Evolutionary conservation across 306 rosid species (phyloP).

Genomic region (Parietaria judaica): DNA sequence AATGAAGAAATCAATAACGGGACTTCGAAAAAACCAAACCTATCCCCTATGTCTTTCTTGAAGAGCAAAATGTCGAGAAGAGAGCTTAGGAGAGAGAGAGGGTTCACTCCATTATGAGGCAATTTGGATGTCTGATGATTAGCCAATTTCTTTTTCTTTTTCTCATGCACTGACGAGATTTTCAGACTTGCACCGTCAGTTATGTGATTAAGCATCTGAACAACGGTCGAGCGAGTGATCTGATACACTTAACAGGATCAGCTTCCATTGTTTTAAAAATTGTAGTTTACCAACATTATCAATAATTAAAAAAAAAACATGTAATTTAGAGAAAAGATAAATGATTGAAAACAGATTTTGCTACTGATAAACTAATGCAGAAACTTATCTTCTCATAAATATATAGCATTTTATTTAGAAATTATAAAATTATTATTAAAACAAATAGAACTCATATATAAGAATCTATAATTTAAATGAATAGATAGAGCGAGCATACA

Average conservation of each 20-base stretch:
- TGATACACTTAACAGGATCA: slow-evolving; percentile 30
- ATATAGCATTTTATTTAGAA: too few relatives aligned
- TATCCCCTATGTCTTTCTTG: slow-evolving; percentile 61
- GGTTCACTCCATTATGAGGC: slow-evolving; percentile 31
- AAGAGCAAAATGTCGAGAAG: slow-evolving; percentile 72
- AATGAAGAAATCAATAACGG: too few relatives aligned
- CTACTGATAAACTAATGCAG: too few relatives aligned
- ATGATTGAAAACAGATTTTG: too few relatives aligned
- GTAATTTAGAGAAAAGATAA: too few relatives aligned
- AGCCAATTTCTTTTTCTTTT: slow-evolving; percentile 45
- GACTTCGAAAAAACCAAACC: slow-evolving; percentile 30
- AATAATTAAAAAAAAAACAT: neutral
- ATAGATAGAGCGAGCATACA: slow-evolving; percentile 31
- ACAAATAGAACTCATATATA: too few relatives aligned
- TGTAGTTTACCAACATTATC: neutral
- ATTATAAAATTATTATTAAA: too few relatives aligned
- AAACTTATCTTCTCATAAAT: too few relatives aligned
- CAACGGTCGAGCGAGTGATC: slow-evolving; percentile 47
- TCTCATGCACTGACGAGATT: slow-evolving; percentile 29
- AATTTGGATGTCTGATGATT: slow-evolving; percentile 26
- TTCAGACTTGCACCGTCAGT: slow-evolving; percentile 22
- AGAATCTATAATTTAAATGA: neutral
- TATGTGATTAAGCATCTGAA: slow-evolving; percentile 44
- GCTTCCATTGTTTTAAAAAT: slow-evolving; percentile 15
- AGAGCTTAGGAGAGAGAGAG: slow-evolving; percentile 48